phyloP scores from a whole-genome alignment of 495 filamentous ascomycete species.

The Trichoderma virens region DNA sequence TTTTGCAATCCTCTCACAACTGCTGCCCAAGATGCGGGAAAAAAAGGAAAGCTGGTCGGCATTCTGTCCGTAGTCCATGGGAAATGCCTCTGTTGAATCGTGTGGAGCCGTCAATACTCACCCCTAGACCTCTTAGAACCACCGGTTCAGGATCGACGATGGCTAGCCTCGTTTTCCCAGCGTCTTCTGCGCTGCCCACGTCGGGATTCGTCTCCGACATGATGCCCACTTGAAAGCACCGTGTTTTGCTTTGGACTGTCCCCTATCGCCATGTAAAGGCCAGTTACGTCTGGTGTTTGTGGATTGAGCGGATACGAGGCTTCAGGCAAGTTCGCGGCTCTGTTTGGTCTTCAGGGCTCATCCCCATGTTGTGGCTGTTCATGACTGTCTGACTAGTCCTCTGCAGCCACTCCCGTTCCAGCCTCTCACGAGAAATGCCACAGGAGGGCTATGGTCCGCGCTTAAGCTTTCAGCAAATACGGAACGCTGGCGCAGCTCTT shows the following conservation, averaged over 20 bases:
- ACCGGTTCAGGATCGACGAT: not conserved
- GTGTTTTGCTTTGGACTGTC: too few relatives aligned
- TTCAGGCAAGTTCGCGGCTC: too few relatives aligned
- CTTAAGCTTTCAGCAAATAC: constrained; percentile 1
- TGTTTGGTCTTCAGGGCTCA: too few relatives aligned
- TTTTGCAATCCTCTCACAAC: not conserved
- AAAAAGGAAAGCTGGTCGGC: not conserved
- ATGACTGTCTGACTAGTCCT: not conserved
- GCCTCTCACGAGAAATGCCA: not conserved
- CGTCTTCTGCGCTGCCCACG: too few relatives aligned
- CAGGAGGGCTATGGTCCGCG: not conserved
- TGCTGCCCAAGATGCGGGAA: not conserved
- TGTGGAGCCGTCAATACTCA: not conserved
- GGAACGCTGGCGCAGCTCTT: not conserved
- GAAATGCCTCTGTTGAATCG: not conserved
- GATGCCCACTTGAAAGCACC: too few relatives aligned
- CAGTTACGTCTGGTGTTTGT: too few relatives aligned
- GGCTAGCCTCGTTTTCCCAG: not conserved
- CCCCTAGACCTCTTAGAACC: not conserved
- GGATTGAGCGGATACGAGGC: too few relatives aligned
- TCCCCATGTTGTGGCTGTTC: not conserved
- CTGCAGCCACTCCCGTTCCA: not conserved
- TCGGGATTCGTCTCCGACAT: too few relatives aligned
- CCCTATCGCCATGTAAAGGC: too few relatives aligned
- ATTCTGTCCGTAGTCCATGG: not conserved